phyloP scores from a whole-genome alignment of 306 rosid genomes.

The Aeschynomene evenia region DNA sequence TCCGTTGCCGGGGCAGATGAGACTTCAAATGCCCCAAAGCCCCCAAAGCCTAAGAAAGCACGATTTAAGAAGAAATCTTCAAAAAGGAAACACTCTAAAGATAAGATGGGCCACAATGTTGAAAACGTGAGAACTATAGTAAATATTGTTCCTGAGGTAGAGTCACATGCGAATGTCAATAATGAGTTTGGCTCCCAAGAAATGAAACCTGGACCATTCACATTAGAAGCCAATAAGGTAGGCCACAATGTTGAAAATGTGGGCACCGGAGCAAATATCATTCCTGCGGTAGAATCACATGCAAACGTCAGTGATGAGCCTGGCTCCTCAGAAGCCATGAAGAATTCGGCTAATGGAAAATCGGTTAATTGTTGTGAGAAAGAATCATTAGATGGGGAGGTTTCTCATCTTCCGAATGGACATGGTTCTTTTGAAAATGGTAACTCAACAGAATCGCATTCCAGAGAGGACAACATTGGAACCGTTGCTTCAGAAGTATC shows the following conservation, averaged over 20 bases:
- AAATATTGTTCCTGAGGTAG: slow-evolving; percentile 20
- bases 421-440: slow-evolving; percentile 29
- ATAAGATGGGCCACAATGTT: slow-evolving; percentile 27
- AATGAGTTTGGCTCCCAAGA: slow-evolving; percentile 16
- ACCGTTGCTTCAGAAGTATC: slow-evolving; percentile 12
- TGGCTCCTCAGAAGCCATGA: slow-evolving; percentile 18
- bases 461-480: slow-evolving; percentile 30
- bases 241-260: slow-evolving; percentile 25
- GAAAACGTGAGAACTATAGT: slow-evolving; percentile 13
- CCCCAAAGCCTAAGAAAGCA: slow-evolving; percentile 53
- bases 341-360: slow-evolving; percentile 27
- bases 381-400: slow-evolving; percentile 34
- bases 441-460: slow-evolving; percentile 27
- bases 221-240: slow-evolving; percentile 28
- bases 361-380: slow-evolving; percentile 27
- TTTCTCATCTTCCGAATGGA: slow-evolving; percentile 10
- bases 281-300: slow-evolving; percentile 18
- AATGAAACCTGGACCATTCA: slow-evolving; percentile 8
- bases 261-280: slow-evolving; percentile 16
- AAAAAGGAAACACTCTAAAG: slow-evolving; percentile 39
- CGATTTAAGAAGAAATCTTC: slow-evolving; percentile 49
- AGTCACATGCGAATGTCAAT: slow-evolving; percentile 7
- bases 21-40: slow-evolving; percentile 41
- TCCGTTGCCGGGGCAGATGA: slow-evolving; percentile 32
- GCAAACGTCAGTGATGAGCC: slow-evolving; percentile 10